Percentiles rank a stretch among this genome's conserved stretches.
Conservation (phyloP, 495 filamentous ascomycete species). For the Thermothielavioides terrestris region DNA sequence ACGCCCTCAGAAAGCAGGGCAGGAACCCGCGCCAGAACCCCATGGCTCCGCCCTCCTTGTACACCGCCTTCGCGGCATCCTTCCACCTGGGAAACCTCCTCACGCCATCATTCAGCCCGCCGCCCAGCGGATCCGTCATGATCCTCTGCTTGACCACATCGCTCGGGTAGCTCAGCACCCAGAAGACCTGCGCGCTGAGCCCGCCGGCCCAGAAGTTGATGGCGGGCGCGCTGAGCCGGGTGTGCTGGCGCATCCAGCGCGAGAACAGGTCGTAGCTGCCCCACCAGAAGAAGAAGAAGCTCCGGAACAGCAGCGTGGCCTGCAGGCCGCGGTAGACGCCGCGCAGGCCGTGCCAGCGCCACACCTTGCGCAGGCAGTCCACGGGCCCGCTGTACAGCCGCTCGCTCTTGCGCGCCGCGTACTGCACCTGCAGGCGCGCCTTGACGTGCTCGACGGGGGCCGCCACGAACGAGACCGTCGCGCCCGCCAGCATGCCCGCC, state of each 20-base stretch:
- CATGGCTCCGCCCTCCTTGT: slow-evolving; percentile 58
- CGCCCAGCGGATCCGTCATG: slow-evolving; percentile 86
- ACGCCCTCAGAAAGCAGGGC: slow-evolving; percentile 87
- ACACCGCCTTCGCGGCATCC: slow-evolving; percentile 70
- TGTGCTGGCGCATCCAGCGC: slow-evolving; percentile 53
- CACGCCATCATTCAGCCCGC: slow-evolving; percentile 56
- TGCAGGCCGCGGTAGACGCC: slow-evolving; percentile 79
- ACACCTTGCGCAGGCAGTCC: slow-evolving; percentile 67
- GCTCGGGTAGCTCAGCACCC: slow-evolving; percentile 81
- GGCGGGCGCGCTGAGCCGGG: slow-evolving; percentile 62
- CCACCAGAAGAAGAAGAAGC: slow-evolving; percentile 98
- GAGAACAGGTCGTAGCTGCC: slow-evolving; percentile 80
- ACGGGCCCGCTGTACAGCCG: slow-evolving; percentile 78
- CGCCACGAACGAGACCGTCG: slow-evolving; percentile 84
- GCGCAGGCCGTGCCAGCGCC: slow-evolving; percentile 55
- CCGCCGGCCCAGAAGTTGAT: slow-evolving; percentile 98
- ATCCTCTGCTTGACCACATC: slow-evolving; percentile 97
- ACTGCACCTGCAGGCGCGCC: slow-evolving; percentile 88
- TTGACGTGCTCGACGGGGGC: slow-evolving; percentile 96
- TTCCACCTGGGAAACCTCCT: slow-evolving; percentile 67
- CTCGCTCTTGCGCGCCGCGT: slow-evolving; percentile 62
- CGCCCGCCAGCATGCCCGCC: slow-evolving; percentile 78
- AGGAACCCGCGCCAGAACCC: slow-evolving; percentile 93
- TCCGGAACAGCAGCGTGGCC: slow-evolving; percentile 80
- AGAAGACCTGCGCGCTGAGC: slow-evolving; percentile 85